phyloP scores from a whole-genome alignment of 352 stramenopile species.

The Phytophthora tentaculata region DNA sequence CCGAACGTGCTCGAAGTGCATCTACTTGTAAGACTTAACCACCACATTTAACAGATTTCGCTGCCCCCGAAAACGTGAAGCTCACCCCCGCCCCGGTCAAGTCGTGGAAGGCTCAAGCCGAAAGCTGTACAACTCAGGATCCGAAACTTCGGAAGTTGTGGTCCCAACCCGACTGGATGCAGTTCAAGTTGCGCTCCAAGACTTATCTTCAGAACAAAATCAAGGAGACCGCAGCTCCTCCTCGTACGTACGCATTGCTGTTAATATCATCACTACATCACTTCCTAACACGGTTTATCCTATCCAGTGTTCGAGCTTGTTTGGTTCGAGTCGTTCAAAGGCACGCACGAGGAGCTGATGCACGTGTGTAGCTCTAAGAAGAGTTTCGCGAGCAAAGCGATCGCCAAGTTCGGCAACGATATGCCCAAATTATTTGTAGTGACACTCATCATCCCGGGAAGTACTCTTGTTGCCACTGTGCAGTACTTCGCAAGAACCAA shows the following conservation, averaged over 20 bases:
- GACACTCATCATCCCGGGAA: constrained; percentile 74
- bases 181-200: constrained; percentile 78
- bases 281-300: not conserved
- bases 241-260: constrained; percentile 48
- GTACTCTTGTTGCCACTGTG: constrained; percentile 63
- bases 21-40: no score
- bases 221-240: constrained; percentile 60
- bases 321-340: constrained; percentile 83
- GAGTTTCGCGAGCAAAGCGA: constrained; percentile 70
- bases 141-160: constrained; percentile 68
- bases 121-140: constrained; percentile 47
- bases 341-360: constrained; percentile 67
- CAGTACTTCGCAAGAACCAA: constrained; percentile 80
- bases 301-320: constrained; percentile 77
- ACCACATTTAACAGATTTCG: constrained; percentile 27
- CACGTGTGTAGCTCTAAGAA: constrained; percentile 67
- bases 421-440: constrained; percentile 78
- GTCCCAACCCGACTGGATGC: constrained; percentile 63
- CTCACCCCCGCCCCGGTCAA: constrained; percentile 34
- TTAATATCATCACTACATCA: not conserved
- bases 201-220: constrained; percentile 69
- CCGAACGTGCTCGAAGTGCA: no score
- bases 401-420: constrained; percentile 70
- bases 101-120: constrained; percentile 57
- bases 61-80: constrained; percentile 17